Evolutionary conservation across 2,329 filamentous ascomycete species (phyloP).

Genomic region (Paraphoma sp.): DNA sequence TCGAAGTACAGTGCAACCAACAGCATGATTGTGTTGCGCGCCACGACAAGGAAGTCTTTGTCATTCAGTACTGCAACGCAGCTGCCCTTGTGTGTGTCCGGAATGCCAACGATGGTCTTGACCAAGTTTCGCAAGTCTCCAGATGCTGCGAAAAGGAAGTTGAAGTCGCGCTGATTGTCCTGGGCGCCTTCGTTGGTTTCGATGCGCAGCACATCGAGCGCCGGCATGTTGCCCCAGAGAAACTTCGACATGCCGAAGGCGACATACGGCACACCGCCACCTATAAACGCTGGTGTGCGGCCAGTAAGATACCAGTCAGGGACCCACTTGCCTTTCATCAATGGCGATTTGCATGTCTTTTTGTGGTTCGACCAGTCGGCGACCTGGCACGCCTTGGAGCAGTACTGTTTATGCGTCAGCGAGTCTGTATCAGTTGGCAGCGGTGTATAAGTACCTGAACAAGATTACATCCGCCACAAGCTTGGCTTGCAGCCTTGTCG

Average conservation of each 20-base stretch:
- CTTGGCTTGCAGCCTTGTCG: not conserved
- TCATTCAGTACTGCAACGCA: constrained; percentile 50
- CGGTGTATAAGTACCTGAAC: no score
- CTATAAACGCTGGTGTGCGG: constrained; percentile 9
- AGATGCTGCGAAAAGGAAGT: constrained; percentile 51
- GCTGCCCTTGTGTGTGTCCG: constrained; percentile 26
- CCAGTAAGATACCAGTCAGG: constrained; percentile 15
- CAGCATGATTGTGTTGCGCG: constrained; percentile 50
- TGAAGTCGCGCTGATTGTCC: constrained; percentile 25
- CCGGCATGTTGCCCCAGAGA: constrained; percentile 53
- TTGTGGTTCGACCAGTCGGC: constrained; percentile 6
- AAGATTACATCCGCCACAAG: not conserved
- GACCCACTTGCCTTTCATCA: constrained; percentile 15
- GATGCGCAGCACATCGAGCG: constrained; percentile 48
- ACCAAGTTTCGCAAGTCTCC: constrained; percentile 54
- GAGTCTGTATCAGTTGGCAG: no score
- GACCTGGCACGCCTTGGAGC: constrained; percentile 7
- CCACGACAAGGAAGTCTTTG: constrained; percentile 44
- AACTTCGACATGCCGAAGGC: constrained; percentile 7
- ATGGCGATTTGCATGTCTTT: not conserved
- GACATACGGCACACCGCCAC: constrained; percentile 2
- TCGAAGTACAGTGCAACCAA: constrained; percentile 39
- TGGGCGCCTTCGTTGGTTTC: constrained; percentile 34
- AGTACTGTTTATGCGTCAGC: not conserved
- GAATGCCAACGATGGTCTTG: constrained; percentile 47